Base-by-base conservation (phyloP, 345 rosid species). In the Camelina hispida region DNA sequence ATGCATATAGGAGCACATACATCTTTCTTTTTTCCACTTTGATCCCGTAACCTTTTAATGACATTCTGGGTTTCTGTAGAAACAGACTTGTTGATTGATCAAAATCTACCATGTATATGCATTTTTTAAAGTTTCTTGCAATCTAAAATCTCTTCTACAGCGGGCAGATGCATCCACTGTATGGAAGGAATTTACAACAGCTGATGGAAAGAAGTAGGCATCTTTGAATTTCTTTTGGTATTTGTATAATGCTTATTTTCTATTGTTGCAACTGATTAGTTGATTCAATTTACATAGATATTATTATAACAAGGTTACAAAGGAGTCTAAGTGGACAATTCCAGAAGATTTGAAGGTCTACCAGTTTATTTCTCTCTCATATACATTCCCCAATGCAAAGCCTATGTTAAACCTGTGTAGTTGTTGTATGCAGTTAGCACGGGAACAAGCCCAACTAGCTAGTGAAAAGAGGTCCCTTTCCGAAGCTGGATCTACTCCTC, bases 131-230 rank as follows among this genome's bases (percentile, higher is more conserved):
- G 46, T 54, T 81, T 58, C 42, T 60, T 63, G 56, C 69, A 30
- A 60, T 59, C 78, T 60, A 72, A 43, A 64, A 6, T 79, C 11
- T 46, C 72, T 52, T 77, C 46, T 76, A 76, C 91, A 95, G 99
- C 89, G 94, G 79, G 99, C 97, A 16, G 99, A 95, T 75, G 97
- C 98, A 34, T 95, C 99, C 35, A 95, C 99, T n/a, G 96, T 87
- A 71, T 95, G 99, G 99, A 95, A 92, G 87, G 99, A 95, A 78
- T 95, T 92, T 76, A 86, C 94, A 13, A 92, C 96, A 48, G 78
- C 85, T 37, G 99, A 92, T 78, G 99, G 98, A 70, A 90, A 82
- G 68, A 95, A 80, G 99, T 95, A 74, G 7, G 90, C 83, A 50
- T 52, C 62, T 61, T 40, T 67, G 14, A 28, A 46, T 44, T 67